Percentiles rank a stretch among this genome's conserved stretches.
phyloP scores from a whole-genome alignment of 2,329 filamentous ascomycete species.

The Exophiala oligosperma region DNA sequence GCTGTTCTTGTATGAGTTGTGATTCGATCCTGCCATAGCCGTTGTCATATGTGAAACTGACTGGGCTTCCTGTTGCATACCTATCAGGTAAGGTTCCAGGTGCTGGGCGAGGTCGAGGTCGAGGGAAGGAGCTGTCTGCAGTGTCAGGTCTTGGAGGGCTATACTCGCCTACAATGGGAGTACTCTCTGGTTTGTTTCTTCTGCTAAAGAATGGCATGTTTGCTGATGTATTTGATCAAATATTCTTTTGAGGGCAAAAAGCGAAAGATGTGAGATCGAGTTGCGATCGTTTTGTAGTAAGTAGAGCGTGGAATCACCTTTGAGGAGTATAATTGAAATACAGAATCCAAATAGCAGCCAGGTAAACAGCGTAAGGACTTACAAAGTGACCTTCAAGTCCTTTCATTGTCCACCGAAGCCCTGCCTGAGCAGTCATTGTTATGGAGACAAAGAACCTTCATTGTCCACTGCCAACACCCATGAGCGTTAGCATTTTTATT shows the following conservation, averaged over 20 bases:
- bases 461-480: no score
- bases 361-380: background rate
- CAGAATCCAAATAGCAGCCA: background rate
- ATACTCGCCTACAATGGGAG: background rate
- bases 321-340: background rate
- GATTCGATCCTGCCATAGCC: slow-evolving; percentile 13
- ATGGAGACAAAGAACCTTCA: background rate
- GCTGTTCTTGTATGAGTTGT: slow-evolving; percentile 8
- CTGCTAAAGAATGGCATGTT: background rate
- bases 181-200: background rate
- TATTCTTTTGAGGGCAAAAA: background rate
- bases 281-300: no score
- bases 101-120: background rate
- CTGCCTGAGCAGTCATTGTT: no score
- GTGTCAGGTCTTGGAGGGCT: background rate
- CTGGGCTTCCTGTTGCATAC: background rate
- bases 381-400: background rate
- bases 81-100: background rate
- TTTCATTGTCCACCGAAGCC: background rate
- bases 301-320: background rate
- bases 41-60: slow-evolving; percentile 15
- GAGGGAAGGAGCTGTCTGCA: background rate
- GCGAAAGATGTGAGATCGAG: background rate
- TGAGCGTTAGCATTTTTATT: background rate
- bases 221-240: background rate